Base-by-base conservation (phyloP, 345 rosid species). In the Eucalyptus victrix region DNA sequence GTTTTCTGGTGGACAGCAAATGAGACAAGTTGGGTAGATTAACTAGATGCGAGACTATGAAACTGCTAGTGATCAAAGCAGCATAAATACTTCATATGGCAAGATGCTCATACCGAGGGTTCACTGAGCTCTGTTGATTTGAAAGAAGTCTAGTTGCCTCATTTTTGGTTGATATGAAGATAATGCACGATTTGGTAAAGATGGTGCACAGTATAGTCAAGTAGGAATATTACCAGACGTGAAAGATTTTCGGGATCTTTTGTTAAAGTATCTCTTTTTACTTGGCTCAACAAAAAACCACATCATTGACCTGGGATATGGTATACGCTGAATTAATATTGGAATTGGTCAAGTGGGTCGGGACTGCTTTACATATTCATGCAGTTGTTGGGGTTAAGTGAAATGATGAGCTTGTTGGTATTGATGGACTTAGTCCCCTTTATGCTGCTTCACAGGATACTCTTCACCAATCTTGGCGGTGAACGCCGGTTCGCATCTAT, bases 401-500 rank as follows among this genome's bases (percentile, higher is more conserved):
- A 16, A 54, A 34, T 83, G 80, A 32, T 80, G 51, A 40, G 26
- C 87, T 76, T 11, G 32, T 37, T 69, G 47, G 58, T 50, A 53
- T 30, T 53, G 65, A 62, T 72, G 30, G 13, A 60, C 26, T 10
- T 76, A 76, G 83, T 76, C 83, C 83, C 83, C 83, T 40, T 76
- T 37, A 19, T 76, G 83, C 83, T 76, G 83, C 47, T 88, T 92
- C 89, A 87, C 94, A 96, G 99, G 93, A 91, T 97, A 88, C 93
- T 98, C 44, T 98, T 98, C 88, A 96, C 98, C 87, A 96, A 97
- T 94, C 98, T 98, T 86, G 98, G 99, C 90, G 99, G 99, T 88
- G 99, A 98, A 87, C 98, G 99, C 23, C 98, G 99, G 81, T 98
- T 98, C 95, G 99, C 99, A 91, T 98, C 99, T 86, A 96, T 98